Conservation (phyloP, 768 basidiomycete genomes). For the Exsudoporus frostii region DNA sequence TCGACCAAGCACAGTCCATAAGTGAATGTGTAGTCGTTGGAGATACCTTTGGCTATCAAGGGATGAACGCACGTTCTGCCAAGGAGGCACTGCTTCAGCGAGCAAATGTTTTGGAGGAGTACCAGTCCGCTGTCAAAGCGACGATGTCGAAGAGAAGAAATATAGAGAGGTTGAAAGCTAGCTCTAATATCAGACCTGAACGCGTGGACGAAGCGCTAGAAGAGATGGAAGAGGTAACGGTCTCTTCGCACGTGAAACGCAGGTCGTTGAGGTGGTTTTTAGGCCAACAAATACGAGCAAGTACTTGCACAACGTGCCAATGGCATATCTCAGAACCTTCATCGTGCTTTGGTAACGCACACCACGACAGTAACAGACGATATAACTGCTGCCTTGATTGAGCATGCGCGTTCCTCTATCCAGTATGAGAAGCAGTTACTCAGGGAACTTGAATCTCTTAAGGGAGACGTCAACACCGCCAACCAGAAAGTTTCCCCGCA, state of each 20-base stretch:
- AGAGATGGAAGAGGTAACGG: conserved; percentile 83
- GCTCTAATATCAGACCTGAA: conserved; percentile 79
- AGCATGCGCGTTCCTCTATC: conserved; percentile 88
- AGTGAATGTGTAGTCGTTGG: conserved; percentile 94
- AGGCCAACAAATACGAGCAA: conserved; percentile 92
- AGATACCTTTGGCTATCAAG: conserved; percentile 96
- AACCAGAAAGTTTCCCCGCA: conserved; percentile 54
- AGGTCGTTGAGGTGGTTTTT: conserved; percentile 10
- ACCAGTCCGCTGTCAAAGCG: conserved; percentile 88
- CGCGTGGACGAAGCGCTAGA: conserved; percentile 89
- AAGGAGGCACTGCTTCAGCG: conserved; percentile 92
- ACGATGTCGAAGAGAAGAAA: conserved; percentile 91
- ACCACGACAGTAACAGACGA: conserved; percentile 88
- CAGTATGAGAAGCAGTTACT: conserved; percentile 89
- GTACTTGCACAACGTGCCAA: conserved; percentile 80
- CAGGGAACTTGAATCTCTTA: conserved; percentile 82
- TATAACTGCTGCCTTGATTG: conserved; percentile 82
- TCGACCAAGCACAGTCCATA: conserved; percentile 87
- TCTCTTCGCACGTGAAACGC: not conserved
- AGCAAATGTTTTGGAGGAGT: conserved; percentile 88
- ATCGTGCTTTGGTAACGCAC: conserved; percentile 80
- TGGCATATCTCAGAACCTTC: conserved; percentile 92
- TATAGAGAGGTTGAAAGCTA: conserved; percentile 85
- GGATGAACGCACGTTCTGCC: conserved; percentile 93
- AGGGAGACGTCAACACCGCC: conserved; percentile 69